Evolutionary conservation across 176 grass and related monocot species (phyloP).

Genomic region (Oryza australiensis): DNA sequence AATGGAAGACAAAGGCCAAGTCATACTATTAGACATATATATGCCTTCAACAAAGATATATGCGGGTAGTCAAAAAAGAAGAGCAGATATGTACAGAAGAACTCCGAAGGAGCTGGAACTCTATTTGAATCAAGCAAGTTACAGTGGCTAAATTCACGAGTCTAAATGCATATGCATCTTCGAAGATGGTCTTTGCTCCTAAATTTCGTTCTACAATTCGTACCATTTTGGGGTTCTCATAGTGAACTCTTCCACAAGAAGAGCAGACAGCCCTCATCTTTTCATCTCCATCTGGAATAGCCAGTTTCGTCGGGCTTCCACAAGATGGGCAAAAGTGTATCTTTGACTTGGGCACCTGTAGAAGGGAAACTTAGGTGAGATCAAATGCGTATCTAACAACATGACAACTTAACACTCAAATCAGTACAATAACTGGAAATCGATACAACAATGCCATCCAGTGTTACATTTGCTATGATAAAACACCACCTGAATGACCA

Average conservation of each 20-base stretch:
- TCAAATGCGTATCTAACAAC: not conserved
- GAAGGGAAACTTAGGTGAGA: not conserved
- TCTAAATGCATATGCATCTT: not conserved
- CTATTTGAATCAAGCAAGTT: not conserved
- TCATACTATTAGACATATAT: not conserved
- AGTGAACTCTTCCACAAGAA: slow-evolving; percentile 85
- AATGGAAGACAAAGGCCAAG: not conserved
- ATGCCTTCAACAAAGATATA: not conserved
- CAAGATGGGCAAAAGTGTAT: slow-evolving; percentile 71
- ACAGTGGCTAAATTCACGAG: not conserved
- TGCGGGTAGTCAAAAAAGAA: not conserved
- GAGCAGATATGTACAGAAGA: not conserved
- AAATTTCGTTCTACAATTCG: not conserved
- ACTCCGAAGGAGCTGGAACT: not conserved
- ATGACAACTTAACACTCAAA: not conserved
- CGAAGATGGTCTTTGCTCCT: not conserved
- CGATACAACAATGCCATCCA: not conserved
- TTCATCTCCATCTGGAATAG: slow-evolving; percentile 87
- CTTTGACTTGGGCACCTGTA: slow-evolving; percentile 70
- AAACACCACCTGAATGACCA: not conserved
- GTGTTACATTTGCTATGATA: not conserved
- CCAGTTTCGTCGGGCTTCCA: slow-evolving; percentile 78
- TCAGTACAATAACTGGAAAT: not conserved
- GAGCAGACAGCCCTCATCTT: slow-evolving; percentile 90
- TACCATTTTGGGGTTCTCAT: slow-evolving; percentile 99